Evolutionary conservation across 1,284 basidiomycete genomes (phyloP), one percentile per base, ranked within the genome.

Genomic region (Prillingera fragicola): DNA sequence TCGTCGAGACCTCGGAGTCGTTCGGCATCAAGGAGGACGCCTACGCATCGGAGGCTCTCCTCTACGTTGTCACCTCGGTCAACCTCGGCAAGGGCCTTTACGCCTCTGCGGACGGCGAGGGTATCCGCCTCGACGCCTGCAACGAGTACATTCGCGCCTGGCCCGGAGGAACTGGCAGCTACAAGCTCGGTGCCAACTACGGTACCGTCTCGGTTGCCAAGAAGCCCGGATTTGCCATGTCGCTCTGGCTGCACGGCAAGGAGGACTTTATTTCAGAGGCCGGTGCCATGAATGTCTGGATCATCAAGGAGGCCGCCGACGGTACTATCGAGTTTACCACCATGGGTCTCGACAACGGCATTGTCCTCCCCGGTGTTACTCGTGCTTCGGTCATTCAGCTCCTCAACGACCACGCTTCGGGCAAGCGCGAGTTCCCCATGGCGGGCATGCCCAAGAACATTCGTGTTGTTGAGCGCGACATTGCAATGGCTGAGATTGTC

Each of bases 141-240:
- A 62, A 57, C 36, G 47, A 70, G 41, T 65, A 52, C 48, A 66
- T 68, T 49, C 55, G 65, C 48, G 67, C 67, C 40, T 70, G 65
- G 65, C 63, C 65, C 8, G 64, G 65, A 54, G 67, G 65, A 35
- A 64, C 62, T 14, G 65, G 65, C 18, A 57, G 51, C 34, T 70
- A 61, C 57, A 68, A 68, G 59, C 54, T 70, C 27, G 67, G 67
- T 15, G 67, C 67, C 21, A 68, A 70, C 50, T 68, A 68, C 49
- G 63, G 65, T 64, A 63, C 65, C 36, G 65, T 68, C 25, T 57
- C 54, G 23, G 57, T 67, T 27, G 62, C 67, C 25, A 67, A 67
- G 54, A 60, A 63, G 52, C 57, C 57, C 13, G 67, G 65, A 26
- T 69, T 59, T 48, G 57, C 59, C 41, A 69, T 69, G 67, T 60